A percentile compares a stretch with the other conserved stretches of the same genome.
phyloP scores from a whole-genome alignment of 352 stramenopile genomes.

The Pythium dissimile region DNA sequence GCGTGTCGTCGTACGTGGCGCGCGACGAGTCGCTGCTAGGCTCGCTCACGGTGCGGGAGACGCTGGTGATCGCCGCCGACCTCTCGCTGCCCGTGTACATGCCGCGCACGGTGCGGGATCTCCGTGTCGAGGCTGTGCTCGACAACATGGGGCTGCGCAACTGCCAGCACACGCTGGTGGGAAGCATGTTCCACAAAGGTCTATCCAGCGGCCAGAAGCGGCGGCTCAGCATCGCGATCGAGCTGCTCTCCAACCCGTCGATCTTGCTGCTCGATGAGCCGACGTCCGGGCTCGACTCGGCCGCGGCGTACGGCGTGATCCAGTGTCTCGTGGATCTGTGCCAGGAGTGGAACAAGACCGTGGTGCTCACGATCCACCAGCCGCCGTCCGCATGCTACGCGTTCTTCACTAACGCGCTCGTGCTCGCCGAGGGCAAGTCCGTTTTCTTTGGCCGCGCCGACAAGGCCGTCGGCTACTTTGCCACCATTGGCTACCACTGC shows the following conservation, averaged over 20 bases:
- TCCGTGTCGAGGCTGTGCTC: conserved; percentile 44
- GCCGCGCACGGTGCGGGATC: conserved; percentile 24
- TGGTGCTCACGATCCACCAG: conserved; percentile 85
- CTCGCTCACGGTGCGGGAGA: conserved; percentile 68
- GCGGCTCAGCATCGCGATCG: conserved; percentile 89
- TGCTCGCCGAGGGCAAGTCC: conserved; percentile 60
- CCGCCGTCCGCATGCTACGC: conserved; percentile 68
- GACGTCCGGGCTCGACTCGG: conserved; percentile 88
- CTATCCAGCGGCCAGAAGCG: conserved; percentile 89
- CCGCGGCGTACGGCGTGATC: conserved; percentile 86
- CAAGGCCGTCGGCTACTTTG: conserved; percentile 43
- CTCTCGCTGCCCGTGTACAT: conserved; percentile 45
- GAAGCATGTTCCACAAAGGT: conserved; percentile 82
- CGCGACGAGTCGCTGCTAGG: conserved; percentile 54
- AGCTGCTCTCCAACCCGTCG: conserved; percentile 92
- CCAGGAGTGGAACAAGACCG: conserved; percentile 60
- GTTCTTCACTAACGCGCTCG: conserved; percentile 61
- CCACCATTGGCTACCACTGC: conserved; percentile 41
- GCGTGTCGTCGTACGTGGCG: conserved; percentile 30
- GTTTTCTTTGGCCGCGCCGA: conserved; percentile 70
- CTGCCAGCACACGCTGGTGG: conserved; percentile 61
- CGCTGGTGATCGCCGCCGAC: conserved; percentile 54
- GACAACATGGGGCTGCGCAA: conserved; percentile 58
- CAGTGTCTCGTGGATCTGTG: conserved; percentile 52
- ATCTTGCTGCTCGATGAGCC: conserved; percentile 95